phyloP scores from a whole-genome alignment of 2,329 filamentous ascomycete species.

The Scedosporium minutisporum region DNA sequence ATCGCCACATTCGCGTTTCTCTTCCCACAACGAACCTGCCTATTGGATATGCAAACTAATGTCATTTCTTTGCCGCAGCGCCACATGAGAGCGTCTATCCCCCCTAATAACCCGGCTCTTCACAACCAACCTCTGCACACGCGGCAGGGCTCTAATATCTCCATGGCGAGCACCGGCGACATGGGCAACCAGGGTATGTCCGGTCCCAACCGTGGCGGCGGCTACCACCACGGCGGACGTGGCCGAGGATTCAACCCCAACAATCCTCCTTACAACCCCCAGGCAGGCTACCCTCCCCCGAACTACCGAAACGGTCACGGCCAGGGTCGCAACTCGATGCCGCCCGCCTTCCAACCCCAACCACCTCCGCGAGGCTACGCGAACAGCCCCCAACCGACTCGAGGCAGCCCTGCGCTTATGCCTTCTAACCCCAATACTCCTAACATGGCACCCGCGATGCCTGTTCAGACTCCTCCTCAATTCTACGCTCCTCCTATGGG shows the following conservation, averaged over 20 bases:
- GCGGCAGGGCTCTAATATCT: constrained; percentile 79
- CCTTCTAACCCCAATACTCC: constrained; percentile 60
- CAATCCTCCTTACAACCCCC: constrained; percentile 30
- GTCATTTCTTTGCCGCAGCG: constrained; percentile 31
- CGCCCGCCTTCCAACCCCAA: constrained; percentile 35
- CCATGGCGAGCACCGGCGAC: constrained; percentile 34
- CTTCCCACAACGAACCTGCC: constrained; percentile 11
- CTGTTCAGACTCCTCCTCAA: constrained; percentile 53
- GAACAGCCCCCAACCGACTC: constrained; percentile 56
- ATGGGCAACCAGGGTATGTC: constrained; percentile 27
- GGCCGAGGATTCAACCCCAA: constrained; percentile 41
- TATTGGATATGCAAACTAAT: background rate
- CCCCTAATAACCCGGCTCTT: constrained; percentile 51
- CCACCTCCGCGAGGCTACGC: constrained; percentile 26
- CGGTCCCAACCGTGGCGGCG: constrained; percentile 49
- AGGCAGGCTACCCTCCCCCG: constrained; percentile 25
- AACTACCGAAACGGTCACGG: constrained; percentile 34
- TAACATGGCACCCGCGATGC: constrained; percentile 52
- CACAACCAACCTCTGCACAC: constrained; percentile 64
- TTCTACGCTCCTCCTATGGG: constrained; percentile 40
- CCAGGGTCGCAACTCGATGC: constrained; percentile 40
- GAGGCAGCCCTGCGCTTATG: constrained; percentile 53
- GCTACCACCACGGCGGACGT: constrained; percentile 39
- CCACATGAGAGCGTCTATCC: constrained; percentile 58
- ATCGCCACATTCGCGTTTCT: constrained; percentile 17